Conservation (phyloP, 1,284 basidiomycete genomes). For the Cutaneotrichosporon sp. region DNA sequence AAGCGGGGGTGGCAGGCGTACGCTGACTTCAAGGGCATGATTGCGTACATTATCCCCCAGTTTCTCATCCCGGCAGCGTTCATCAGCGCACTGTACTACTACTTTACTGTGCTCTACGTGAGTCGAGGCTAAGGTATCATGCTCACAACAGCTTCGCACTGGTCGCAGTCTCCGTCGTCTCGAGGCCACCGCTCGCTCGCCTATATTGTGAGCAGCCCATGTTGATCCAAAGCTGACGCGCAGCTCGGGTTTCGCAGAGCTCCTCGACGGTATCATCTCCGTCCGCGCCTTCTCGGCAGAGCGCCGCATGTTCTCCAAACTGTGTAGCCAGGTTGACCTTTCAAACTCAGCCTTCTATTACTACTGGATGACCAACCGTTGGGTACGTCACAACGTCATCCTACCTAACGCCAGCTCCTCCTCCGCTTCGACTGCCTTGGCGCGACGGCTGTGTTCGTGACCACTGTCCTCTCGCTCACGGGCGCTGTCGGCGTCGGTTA, state of each 20-base stretch:
- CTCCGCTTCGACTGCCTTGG: constrained; percentile 76
- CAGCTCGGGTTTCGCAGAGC: constrained; percentile 69
- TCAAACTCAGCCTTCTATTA: constrained; percentile 55
- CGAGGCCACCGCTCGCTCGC: constrained; percentile 58
- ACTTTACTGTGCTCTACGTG: constrained; percentile 66
- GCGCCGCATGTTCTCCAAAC: constrained; percentile 67
- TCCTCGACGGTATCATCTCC: constrained; percentile 74
- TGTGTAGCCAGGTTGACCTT: constrained; percentile 72
- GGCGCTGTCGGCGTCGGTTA: constrained; percentile 69
- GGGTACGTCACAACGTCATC: constrained; percentile 18
- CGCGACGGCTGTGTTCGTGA: constrained; percentile 70
- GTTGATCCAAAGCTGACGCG: not conserved
- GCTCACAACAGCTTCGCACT: constrained; percentile 55
- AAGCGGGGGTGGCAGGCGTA: constrained; percentile 9
- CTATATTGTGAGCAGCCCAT: constrained; percentile 42
- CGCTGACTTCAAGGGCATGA: constrained; percentile 7
- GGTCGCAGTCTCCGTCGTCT: constrained; percentile 75
- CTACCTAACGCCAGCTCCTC: constrained; percentile 29
- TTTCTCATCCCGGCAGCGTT: constrained; percentile 71
- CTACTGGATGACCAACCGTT: constrained; percentile 36
- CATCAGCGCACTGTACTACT: constrained; percentile 63
- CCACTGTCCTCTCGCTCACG: constrained; percentile 74
- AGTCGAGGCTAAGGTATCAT: not conserved
- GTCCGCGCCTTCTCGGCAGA: constrained; percentile 88
- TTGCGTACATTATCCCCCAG: constrained; percentile 68